Evolutionary conservation across 1,139 yeast species (phyloP).

Genomic region (Suhomyces kunorum): DNA sequence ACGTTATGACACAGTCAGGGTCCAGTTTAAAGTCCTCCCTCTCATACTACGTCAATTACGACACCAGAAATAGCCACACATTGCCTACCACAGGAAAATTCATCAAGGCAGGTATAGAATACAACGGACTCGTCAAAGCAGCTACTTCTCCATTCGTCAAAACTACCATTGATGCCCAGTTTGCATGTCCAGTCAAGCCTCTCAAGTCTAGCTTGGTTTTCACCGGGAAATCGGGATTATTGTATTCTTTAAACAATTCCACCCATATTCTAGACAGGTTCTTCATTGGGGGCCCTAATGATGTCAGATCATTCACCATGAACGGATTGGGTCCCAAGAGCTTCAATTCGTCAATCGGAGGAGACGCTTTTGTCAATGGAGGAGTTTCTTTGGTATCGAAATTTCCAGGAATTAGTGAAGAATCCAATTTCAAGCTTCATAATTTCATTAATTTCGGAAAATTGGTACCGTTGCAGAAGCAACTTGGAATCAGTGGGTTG

Average conservation of each 20-base stretch:
- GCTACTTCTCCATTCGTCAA: conserved; percentile 43
- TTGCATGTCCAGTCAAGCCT: conserved; percentile 26
- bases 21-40: conserved; percentile 60
- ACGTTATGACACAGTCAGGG: conserved; percentile 53
- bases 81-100: conserved; percentile 62
- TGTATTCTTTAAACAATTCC: conserved; percentile 38
- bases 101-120: conserved; percentile 57
- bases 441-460: conserved; percentile 75
- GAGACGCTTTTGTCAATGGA: conserved; percentile 69
- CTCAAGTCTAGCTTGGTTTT: conserved; percentile 37
- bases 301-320: conserved; percentile 70
- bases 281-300: conserved; percentile 75
- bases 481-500: conserved; percentile 1
- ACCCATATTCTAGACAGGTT: conserved; percentile 64
- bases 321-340: conserved; percentile 89
- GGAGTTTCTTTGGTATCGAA: conserved; percentile 70
- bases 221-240: conserved; percentile 54
- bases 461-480: conserved; percentile 41
- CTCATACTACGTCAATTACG: conserved; percentile 52
- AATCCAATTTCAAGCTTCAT: conserved; percentile 69
- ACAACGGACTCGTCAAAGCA: conserved; percentile 45
- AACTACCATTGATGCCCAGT: conserved; percentile 49
- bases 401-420: conserved; percentile 58
- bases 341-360: conserved; percentile 66
- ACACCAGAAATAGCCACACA: conserved; percentile 56